These are phyloP conservation scores for Leptodontidium sp. DNA, from an alignment of 2,329 filamentous ascomycete genomes.

Conservation along the genomic window DNA sequence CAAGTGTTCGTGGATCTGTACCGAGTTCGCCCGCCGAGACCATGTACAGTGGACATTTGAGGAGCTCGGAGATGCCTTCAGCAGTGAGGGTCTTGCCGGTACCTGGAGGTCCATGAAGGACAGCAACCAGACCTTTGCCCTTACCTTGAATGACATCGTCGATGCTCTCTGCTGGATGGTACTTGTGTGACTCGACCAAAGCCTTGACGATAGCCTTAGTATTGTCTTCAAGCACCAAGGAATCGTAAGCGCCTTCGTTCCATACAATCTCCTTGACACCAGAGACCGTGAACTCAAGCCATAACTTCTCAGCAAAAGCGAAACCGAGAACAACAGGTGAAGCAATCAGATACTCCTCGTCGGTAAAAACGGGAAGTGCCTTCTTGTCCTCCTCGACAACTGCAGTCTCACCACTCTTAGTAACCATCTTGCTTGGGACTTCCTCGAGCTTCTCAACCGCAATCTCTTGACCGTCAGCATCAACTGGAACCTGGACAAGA, in stretches of 20 bases:
- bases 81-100: slow-evolving; percentile 91
- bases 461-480: slow-evolving; percentile 63
- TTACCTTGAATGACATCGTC: slow-evolving; percentile 87
- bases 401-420: slow-evolving; percentile 36
- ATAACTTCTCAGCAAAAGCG: slow-evolving; percentile 86
- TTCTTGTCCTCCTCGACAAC: slow-evolving; percentile 45
- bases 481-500: slow-evolving; percentile 62
- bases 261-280: slow-evolving; percentile 82
- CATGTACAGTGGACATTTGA: slow-evolving; percentile 84
- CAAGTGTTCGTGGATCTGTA: slow-evolving; percentile 76
- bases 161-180: slow-evolving; percentile 80
- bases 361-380: slow-evolving; percentile 67
- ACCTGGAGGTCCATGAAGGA: slow-evolving; percentile 85
- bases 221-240: slow-evolving; percentile 73
- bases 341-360: slow-evolving; percentile 85
- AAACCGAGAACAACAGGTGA: slow-evolving; percentile 88
- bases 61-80: slow-evolving; percentile 83
- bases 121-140: slow-evolving; percentile 82
- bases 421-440: slow-evolving; percentile 48
- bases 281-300: slow-evolving; percentile 87
- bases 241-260: slow-evolving; percentile 85
- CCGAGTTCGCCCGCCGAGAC: slow-evolving; percentile 84
- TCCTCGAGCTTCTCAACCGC: slow-evolving; percentile 64
- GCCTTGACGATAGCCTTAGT: slow-evolving; percentile 77
- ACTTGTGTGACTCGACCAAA: slow-evolving; percentile 84